phyloP scores from a whole-genome alignment of 768 basidiomycete species.

The Auriscalpium microsporum region DNA sequence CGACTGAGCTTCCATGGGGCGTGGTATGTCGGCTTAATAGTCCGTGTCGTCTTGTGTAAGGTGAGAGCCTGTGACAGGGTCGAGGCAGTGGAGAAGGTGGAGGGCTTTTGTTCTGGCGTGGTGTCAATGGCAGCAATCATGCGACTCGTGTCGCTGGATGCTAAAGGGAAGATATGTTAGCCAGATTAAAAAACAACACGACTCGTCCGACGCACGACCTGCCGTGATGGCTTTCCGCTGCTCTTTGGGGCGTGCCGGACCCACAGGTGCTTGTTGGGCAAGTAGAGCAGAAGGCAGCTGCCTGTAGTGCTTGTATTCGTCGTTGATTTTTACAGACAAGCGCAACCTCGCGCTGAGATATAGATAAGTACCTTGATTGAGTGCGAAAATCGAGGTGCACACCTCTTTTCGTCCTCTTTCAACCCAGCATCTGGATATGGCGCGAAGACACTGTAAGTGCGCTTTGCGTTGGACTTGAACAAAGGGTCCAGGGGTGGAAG shows the following conservation, averaged over 20 bases:
- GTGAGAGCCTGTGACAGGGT: conserved; percentile 84
- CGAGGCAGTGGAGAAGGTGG: conserved; percentile 56
- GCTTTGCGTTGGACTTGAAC: conserved; percentile 55
- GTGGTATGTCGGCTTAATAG: conserved; percentile 93
- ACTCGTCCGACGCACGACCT: conserved; percentile 40
- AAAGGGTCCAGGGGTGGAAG: conserved; percentile 63
- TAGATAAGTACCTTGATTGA: neutral
- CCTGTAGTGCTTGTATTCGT: conserved; percentile 85
- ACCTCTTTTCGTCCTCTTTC: conserved; percentile 69
- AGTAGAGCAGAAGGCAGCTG: conserved; percentile 75
- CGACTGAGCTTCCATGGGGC: conserved; percentile 93
- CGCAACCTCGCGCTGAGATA: conserved; percentile 54
- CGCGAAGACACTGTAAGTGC: conserved; percentile 64
- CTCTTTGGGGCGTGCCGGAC: conserved; percentile 65
- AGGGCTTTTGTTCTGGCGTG: conserved; percentile 55
- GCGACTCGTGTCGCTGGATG: conserved; percentile 40
- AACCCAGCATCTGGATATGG: conserved; percentile 51
- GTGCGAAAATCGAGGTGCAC: conserved; percentile 7
- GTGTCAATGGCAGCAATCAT: conserved; percentile 73
- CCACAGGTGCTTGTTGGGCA: conserved; percentile 73
- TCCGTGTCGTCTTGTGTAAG: conserved; percentile 88
- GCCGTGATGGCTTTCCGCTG: conserved; percentile 63
- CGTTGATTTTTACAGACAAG: conserved; percentile 75
- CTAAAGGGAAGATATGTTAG: neutral
- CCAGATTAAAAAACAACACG: no score